Evolutionary conservation across 2,329 filamentous ascomycete species (phyloP).

Genomic region (Mollisiaceae sp.): DNA sequence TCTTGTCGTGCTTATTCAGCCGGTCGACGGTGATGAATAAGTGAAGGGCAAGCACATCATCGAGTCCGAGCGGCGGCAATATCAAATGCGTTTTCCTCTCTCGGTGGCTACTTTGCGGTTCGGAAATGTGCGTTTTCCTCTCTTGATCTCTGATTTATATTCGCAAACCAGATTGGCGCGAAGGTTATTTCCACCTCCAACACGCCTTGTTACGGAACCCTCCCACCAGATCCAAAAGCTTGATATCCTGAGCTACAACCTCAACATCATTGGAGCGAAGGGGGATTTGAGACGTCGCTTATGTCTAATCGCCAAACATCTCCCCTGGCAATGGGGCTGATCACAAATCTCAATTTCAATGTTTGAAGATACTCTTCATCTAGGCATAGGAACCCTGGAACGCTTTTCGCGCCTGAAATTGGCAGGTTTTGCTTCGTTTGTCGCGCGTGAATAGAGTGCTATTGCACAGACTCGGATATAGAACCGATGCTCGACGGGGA

Average conservation of each 20-base stretch:
- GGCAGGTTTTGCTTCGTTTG: background rate
- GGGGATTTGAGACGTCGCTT: background rate
- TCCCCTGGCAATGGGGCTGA: background rate
- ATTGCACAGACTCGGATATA: background rate
- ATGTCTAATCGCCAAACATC: background rate
- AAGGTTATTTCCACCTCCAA: background rate
- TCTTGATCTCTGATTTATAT: background rate
- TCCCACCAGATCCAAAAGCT: background rate
- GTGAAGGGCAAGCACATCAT: background rate
- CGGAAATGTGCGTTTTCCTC: background rate
- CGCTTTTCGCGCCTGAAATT: background rate
- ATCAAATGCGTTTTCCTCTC: no score
- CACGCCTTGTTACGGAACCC: background rate
- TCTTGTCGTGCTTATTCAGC: background rate
- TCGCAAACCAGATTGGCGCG: background rate
- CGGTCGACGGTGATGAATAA: background rate
- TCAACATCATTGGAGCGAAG: background rate
- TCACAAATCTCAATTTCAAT: background rate
- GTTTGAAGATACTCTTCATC: no score
- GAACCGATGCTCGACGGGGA: background rate
- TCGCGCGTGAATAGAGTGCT: background rate
- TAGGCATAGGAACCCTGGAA: background rate
- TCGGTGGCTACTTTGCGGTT: no score
- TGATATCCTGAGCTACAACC: background rate
- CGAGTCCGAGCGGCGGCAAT: background rate